These are phyloP conservation scores for Crithidia acanthocephali DNA, from an alignment of 208 protist genomes.

Conservation along the genomic window DNA sequence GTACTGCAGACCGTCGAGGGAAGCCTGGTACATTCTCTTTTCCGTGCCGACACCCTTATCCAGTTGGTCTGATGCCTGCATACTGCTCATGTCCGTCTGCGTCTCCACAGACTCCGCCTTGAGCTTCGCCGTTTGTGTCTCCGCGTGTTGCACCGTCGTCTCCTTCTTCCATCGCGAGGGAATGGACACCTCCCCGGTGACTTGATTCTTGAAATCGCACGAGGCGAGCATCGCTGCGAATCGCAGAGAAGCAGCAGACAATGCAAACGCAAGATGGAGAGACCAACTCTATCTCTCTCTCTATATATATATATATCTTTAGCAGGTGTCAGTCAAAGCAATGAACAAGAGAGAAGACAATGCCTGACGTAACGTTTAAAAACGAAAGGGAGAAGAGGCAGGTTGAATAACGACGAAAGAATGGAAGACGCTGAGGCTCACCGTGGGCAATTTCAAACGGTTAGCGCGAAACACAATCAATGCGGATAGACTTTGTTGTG, in stretches of 20 bases:
- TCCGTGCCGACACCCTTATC: conserved; percentile 80
- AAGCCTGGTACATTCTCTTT: conserved; percentile 47
- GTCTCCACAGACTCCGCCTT: conserved; percentile 37
- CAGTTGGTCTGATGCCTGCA: conserved; percentile 52
- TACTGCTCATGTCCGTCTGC: conserved; percentile 73
- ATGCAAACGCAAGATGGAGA: neutral
- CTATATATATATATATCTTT: neutral
- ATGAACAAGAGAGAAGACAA: no score
- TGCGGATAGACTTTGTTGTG: no score
- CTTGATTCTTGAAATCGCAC: conserved; percentile 79
- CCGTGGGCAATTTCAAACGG: no score
- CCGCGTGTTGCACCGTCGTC: conserved; percentile 33
- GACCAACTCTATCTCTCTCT: no score
- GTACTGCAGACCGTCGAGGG: conserved; percentile 80
- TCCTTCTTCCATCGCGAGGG: conserved; percentile 64
- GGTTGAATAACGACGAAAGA: no score
- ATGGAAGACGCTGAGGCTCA: no score
- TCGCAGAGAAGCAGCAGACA: neutral
- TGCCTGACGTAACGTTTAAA: no score
- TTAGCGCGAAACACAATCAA: no score
- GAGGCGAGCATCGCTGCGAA: conserved; percentile 40
- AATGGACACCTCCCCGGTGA: conserved; percentile 78
- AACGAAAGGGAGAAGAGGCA: no score
- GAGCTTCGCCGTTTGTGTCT: conserved; percentile 58
- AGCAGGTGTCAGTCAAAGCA: no score